Conservation (phyloP, 2,329 filamentous ascomycete genomes). For the Aspergillus sp. region DNA sequence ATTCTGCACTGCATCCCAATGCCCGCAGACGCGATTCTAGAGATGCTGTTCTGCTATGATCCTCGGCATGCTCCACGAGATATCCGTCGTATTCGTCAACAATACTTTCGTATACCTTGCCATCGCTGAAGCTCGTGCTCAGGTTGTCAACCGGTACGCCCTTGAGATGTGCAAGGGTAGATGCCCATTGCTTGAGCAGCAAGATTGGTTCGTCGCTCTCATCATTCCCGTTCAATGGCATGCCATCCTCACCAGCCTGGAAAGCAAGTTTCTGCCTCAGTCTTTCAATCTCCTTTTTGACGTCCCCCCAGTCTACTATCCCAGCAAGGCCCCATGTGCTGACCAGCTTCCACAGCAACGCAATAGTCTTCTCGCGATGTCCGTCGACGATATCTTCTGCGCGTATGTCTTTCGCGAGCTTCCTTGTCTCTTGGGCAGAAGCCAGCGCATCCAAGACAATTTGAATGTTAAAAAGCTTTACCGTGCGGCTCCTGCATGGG, state of each 20-base stretch:
- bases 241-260: conserved; percentile 20
- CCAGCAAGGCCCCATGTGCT: conserved; percentile 57
- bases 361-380: conserved; percentile 65
- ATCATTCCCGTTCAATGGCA: conserved; percentile 21
- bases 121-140: conserved; percentile 60
- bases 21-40: conserved; percentile 38
- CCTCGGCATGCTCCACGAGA: conserved; percentile 25
- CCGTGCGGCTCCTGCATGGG: conserved; percentile 56
- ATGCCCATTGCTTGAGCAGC: conserved; percentile 60
- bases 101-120: conserved; percentile 56
- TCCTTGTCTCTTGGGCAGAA: conserved; percentile 44
- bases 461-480: conserved; percentile 63
- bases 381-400: conserved; percentile 65
- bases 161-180: conserved; percentile 51
- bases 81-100: conserved; percentile 58
- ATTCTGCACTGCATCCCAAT: conserved; percentile 47
- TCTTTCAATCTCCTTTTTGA: conserved; percentile 54
- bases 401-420: conserved; percentile 47
- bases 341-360: conserved; percentile 62
- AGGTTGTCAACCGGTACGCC: conserved; percentile 55
- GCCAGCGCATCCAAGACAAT: conserved; percentile 57
- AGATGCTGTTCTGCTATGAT: not conserved
- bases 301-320: conserved; percentile 58
- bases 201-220: conserved; percentile 33
- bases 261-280: conserved; percentile 36